phyloP scores from a whole-genome alignment of 169 alveolate genomes.

The Eimeria sp. region DNA sequence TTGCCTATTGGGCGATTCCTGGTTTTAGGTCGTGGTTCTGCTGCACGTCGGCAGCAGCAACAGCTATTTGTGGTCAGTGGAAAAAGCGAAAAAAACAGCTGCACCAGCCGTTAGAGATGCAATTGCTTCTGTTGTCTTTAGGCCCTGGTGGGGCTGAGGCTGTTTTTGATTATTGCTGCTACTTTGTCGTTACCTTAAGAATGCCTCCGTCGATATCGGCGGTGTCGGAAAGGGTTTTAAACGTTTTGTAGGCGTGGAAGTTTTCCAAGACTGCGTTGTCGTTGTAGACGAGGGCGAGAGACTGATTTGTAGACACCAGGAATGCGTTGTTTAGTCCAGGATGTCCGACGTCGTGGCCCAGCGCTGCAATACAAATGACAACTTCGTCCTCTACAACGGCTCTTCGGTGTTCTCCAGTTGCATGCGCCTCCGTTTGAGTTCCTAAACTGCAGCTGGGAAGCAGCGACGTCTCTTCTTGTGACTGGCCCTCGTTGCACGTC shows the following conservation, averaged over 20 bases:
- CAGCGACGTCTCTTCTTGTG: constrained; percentile 29
- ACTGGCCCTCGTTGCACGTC: constrained; percentile 1
- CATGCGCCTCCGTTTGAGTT: constrained; percentile 22
- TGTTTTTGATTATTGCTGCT: not conserved
- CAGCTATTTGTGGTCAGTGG: not conserved
- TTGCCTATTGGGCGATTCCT: not conserved
- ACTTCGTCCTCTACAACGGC: constrained; percentile 64
- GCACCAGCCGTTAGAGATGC: not conserved
- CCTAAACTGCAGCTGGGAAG: constrained; percentile 23
- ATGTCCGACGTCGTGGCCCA: constrained; percentile 97
- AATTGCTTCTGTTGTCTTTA: not conserved
- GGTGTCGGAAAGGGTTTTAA: constrained; percentile 86
- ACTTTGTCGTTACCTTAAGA: not conserved
- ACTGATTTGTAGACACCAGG: constrained; percentile 90
- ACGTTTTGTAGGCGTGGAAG: constrained; percentile 95
- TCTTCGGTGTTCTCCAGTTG: not conserved
- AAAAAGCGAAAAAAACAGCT: not conserved
- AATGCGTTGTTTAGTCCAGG: constrained; percentile 94
- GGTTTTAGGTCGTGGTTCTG: not conserved
- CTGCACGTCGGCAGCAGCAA: not conserved
- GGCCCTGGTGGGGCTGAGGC: not conserved
- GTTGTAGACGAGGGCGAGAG: constrained; percentile 94
- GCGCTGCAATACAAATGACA: constrained; percentile 91
- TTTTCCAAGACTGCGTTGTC: constrained; percentile 96
- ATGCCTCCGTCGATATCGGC: constrained; percentile 60